Base-by-base conservation (phyloP, 805 yeast genomes). In the Zygosaccharomyces kombuchaensis region DNA sequence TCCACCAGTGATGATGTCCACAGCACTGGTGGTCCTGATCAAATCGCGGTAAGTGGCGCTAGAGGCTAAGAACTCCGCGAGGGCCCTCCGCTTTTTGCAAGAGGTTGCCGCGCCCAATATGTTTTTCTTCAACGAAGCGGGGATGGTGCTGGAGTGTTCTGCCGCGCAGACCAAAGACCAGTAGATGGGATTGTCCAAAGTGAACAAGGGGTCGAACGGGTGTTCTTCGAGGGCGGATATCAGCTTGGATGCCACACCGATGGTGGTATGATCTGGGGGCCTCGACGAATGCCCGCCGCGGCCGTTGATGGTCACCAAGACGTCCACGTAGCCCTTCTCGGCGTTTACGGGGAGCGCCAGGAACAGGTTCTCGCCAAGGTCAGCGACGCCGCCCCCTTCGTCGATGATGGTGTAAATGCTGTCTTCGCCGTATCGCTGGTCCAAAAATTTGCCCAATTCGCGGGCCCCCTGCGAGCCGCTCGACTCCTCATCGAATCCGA, bases 401-500 rank as follows among this genome's bases (percentile, higher is more conserved):
- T 84, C 95, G 16, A 84, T 61, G 42, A 86, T 66, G 14, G 83
- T 75, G 52, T 76, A 76, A 29, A 85, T 54, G 0, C 84, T 75
- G 52, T 84, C 69, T 13, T 58, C 53, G 4, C 93, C 93, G 55
- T 77, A 81, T 45, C 73, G 71, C 14, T 75, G 70, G 16, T 70
- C 61, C 35, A 86, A 59, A 38, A 67, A 62, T 37, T 70, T 48
- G 16, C 75, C 71, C 21, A 85, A 66, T n/a, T 64, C 48, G 0
- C 55, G 47, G 3, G 93, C 93, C 43, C 91, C 90, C 6, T 69
- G 62, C 14, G 52, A 47, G 4, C 95, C 95, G 30, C 77, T 71
- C 31, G 77, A 74, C 60, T 85, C 95, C 66, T 85, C 95, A 59
- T 86, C 93, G 53, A 75, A 81, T 0, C 95, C 95, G 60, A 81